Conservation (phyloP, 1,284 basidiomycete species). For the Rhodotorula sp. region DNA sequence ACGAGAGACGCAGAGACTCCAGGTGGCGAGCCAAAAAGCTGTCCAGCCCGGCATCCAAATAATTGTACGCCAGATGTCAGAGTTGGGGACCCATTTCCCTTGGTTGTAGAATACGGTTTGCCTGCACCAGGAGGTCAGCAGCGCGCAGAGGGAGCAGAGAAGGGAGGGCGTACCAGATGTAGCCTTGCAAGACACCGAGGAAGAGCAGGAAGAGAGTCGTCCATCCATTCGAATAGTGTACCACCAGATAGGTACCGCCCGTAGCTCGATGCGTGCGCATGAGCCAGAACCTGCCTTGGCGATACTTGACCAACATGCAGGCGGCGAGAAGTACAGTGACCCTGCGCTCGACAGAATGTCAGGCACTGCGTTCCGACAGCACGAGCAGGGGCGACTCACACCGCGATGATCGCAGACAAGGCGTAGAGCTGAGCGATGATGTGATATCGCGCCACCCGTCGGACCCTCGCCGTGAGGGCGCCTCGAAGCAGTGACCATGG, state of each 20-base stretch:
- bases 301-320: constrained; percentile 13
- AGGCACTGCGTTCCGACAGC: neutral
- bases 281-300: constrained; percentile 15
- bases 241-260: constrained; percentile 15
- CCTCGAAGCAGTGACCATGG: too few relatives aligned
- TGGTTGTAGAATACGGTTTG: neutral
- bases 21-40: constrained; percentile 20
- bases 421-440: constrained; percentile 14
- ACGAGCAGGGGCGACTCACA: neutral
- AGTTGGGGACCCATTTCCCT: neutral
- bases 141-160: neutral
- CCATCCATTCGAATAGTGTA: constrained; percentile 16
- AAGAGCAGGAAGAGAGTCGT: neutral
- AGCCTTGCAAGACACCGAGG: constrained; percentile 5
- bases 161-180: neutral
- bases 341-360: neutral
- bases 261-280: constrained; percentile 3
- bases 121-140: neutral
- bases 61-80: constrained; percentile 3
- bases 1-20: constrained; percentile 18
- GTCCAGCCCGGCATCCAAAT: constrained; percentile 3
- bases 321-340: constrained; percentile 1
- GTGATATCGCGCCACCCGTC: neutral
- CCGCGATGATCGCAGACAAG: constrained; percentile 7
- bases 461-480: neutral